phyloP scores from a whole-genome alignment of 2,329 filamentous ascomycete genomes.

The Stagonosporopsis rhizophila region DNA sequence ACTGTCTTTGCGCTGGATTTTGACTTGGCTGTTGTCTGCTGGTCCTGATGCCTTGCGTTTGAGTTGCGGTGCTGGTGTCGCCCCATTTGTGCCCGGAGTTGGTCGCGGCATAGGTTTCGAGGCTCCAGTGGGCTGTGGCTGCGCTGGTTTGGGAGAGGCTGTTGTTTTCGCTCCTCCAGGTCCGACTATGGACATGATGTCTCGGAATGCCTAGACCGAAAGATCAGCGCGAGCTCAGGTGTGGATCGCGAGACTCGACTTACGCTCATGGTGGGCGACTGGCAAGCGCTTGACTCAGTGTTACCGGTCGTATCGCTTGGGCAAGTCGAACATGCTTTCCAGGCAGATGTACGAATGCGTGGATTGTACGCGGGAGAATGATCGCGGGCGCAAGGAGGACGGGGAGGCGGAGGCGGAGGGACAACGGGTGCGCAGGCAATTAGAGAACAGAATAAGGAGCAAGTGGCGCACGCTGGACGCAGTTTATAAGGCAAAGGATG shows the following conservation, averaged over 20 bases:
- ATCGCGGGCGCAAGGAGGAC: conserved; percentile 24
- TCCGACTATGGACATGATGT: conserved; percentile 50
- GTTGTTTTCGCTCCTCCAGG: conserved; percentile 36
- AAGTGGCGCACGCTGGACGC: conserved; percentile 32
- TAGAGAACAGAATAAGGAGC: conserved; percentile 26
- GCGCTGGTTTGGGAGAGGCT: conserved; percentile 32
- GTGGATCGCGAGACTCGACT: conserved; percentile 27
- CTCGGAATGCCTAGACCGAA: conserved; percentile 39
- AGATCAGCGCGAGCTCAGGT: conserved; percentile 27
- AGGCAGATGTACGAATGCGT: conserved; percentile 14
- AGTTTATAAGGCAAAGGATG: conserved; percentile 30
- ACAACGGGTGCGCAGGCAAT: conserved; percentile 26
- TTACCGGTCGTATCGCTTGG: conserved; percentile 45
- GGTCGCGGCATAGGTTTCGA: conserved; percentile 46
- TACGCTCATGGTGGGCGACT: conserved; percentile 49
- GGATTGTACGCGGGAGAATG: conserved; percentile 16
- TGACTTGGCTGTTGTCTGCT: conserved; percentile 37
- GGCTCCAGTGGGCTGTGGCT: conserved; percentile 31
- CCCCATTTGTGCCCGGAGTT: conserved; percentile 34
- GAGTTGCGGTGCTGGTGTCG: conserved; percentile 44
- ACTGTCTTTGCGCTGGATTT: conserved; percentile 45
- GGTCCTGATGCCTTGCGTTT: conserved; percentile 53
- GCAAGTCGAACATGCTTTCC: conserved; percentile 47
- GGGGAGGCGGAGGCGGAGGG: conserved; percentile 26
- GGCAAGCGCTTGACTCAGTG: conserved; percentile 47